Evolutionary conservation across 1,139 yeast genomes (phyloP), one percentile per base, ranked within the genome.

Genomic region (Blastobotrys indianensis): DNA sequence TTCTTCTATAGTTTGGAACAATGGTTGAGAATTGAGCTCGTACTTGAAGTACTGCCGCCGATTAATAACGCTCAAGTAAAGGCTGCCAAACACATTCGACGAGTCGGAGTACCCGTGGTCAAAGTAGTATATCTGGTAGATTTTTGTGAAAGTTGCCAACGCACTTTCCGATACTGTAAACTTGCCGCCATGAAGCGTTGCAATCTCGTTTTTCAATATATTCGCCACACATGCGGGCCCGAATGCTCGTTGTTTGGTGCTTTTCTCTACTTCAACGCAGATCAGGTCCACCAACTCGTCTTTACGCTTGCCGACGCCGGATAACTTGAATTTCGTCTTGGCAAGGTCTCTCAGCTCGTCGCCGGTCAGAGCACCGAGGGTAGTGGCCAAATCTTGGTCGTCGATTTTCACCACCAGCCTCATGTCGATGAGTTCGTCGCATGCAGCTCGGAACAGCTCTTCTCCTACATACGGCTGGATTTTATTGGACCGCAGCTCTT

Each of bases 1-100:
- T 25, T 44, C 51, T 20, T 39, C 51, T 41, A 47, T 39, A 11
- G 50, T 43, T 32, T 34, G 36, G 40, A 56, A 57, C 13, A 53
- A 37, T 4, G 41, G 23, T 13, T 42, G 28, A 20, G 6, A 20
- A 20, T 7, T 20, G 4, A 49, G 38, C 12, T 29, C 32, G 35
- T 54, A 57, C 4, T 37, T 34, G n/a, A 54, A 37, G 31, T 47
- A 47, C 33, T 33, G 29, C 15, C 45, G 42, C 13, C 42, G 41
- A 28, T 39, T 40, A 32, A 44, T 47, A 2, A 41, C 41, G 4
- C 41, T 32, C 30, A 47, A 17, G 34, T 44, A 47, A 25, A 44
- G 17, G 16, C 37, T 37, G 11, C 41, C 37, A 29, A 37, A 41
- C 11, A 29, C 11, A 2, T 23, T 25, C 12, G 36, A 17, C 9